Evolutionary conservation across 2,329 filamentous ascomycete species (phyloP).

Genomic region (Escovopsis weberi): DNA sequence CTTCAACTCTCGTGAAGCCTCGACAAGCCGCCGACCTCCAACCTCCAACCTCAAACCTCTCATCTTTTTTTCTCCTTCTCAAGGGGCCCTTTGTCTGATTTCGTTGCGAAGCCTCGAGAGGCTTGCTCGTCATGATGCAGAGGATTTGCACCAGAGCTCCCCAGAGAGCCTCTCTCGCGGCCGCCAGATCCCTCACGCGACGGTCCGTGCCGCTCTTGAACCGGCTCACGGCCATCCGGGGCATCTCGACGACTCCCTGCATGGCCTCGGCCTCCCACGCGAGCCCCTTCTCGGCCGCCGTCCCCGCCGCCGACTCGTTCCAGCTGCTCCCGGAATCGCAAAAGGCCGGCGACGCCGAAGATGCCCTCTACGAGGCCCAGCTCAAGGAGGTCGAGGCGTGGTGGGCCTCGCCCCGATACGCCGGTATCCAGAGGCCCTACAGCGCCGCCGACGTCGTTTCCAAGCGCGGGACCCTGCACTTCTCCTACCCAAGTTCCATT

Average conservation of each 20-base stretch:
- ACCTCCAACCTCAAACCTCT: neutral
- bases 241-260: conserved; percentile 16
- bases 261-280: conserved; percentile 13
- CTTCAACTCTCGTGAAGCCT: too few species aligned
- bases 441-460: conserved; percentile 81
- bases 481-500: conserved; percentile 79
- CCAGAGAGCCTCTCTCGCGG: conserved; percentile 12
- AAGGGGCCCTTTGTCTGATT: too few species aligned
- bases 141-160: conserved; percentile 18
- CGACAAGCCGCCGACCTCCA: too few species aligned
- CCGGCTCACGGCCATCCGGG: conserved; percentile 12
- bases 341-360: conserved; percentile 70
- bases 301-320: conserved; percentile 55
- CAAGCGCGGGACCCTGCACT: conserved; percentile 77
- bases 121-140: conserved; percentile 16
- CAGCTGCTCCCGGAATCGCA: conserved; percentile 66
- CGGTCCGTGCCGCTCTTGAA: conserved; percentile 6
- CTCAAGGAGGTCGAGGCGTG: conserved; percentile 74
- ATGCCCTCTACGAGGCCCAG: conserved; percentile 72
- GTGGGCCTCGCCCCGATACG: conserved; percentile 77
- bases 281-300: conserved; percentile 13
- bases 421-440: conserved; percentile 85
- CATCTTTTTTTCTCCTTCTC: neutral
- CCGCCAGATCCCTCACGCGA: conserved; percentile 7
- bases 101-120: too few species aligned